These are phyloP conservation scores for Arthrobotrys entomopaga DNA, from an alignment of 2,329 filamentous ascomycete species.

Conservation along the genomic window DNA sequence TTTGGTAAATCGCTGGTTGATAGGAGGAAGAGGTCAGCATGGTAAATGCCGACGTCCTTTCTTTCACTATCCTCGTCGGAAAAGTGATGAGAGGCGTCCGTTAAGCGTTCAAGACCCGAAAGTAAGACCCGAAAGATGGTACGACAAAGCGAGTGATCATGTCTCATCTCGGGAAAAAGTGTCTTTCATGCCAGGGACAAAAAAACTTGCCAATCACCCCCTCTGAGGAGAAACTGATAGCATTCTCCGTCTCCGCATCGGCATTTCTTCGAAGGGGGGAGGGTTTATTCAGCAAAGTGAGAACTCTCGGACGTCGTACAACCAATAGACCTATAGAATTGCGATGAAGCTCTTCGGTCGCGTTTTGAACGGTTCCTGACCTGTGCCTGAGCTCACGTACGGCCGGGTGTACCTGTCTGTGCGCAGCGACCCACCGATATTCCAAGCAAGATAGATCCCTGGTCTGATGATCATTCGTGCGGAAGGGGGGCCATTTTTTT, in stretches of 20 bases:
- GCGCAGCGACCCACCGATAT: slow-evolving; percentile 37
- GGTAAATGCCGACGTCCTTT: not conserved
- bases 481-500: not conserved
- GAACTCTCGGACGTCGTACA: slow-evolving; percentile 34
- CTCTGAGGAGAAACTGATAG: too few species aligned
- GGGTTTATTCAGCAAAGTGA: not conserved
- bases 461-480: slow-evolving; percentile 40
- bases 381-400: slow-evolving; percentile 39
- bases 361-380: slow-evolving; percentile 12
- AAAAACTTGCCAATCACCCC: not conserved
- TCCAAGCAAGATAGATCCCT: slow-evolving; percentile 23
- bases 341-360: slow-evolving; percentile 3
- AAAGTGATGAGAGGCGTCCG: not conserved
- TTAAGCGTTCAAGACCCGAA: slow-evolving; percentile 8
- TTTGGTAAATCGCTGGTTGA: too few species aligned
- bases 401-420: slow-evolving; percentile 55
- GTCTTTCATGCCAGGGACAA: slow-evolving; percentile 3
- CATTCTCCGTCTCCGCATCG: slow-evolving; percentile 6
- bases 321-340: slow-evolving; percentile 10
- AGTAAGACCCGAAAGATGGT: slow-evolving; percentile 6
- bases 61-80: not conserved
- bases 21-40: too few species aligned
- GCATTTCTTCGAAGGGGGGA: slow-evolving; percentile 2
- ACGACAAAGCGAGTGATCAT: not conserved
- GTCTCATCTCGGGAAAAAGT: too few species aligned